phyloP scores from a whole-genome alignment of 164 flowering plant genomes.

The Aristolochia californica region DNA sequence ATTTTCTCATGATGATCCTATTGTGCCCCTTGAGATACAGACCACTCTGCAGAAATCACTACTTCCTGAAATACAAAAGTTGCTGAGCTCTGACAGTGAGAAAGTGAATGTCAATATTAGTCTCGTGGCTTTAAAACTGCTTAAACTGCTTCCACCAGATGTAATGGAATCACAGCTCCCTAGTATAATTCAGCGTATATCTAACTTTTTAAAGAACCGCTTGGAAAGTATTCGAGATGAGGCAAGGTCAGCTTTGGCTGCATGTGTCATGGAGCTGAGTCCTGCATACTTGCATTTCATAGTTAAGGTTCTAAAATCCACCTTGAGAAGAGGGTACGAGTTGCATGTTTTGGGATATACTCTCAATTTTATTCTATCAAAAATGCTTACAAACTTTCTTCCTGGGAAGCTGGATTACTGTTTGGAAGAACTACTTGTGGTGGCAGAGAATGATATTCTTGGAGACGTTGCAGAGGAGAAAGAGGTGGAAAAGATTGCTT shows the following conservation, averaged over 20 bases:
- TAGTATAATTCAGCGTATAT: slow-evolving; percentile 59
- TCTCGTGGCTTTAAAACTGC: slow-evolving; percentile 60
- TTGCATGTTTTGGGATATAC: slow-evolving; percentile 85
- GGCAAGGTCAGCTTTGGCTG: slow-evolving; percentile 82
- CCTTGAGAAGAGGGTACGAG: slow-evolving; percentile 83
- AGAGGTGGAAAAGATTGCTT: slow-evolving; percentile 93
- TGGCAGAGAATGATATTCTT: slow-evolving; percentile 78
- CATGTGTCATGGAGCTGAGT: slow-evolving; percentile 82
- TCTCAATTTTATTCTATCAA: slow-evolving; percentile 56
- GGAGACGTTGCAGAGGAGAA: slow-evolving; percentile 90
- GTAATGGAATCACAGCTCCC: slow-evolving; percentile 70
- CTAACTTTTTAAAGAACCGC: slow-evolving; percentile 67
- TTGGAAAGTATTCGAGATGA: slow-evolving; percentile 78
- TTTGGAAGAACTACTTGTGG: slow-evolving; percentile 57
- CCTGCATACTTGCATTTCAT: slow-evolving; percentile 58
- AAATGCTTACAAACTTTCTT: slow-evolving; percentile 24
- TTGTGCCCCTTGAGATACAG: slow-evolving; percentile 33
- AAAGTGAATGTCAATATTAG: slow-evolving; percentile 53
- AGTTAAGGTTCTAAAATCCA: slow-evolving; percentile 45
- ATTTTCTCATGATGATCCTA: background rate
- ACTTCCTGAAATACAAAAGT: slow-evolving; percentile 63
- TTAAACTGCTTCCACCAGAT: slow-evolving; percentile 72
- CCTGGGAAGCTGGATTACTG: slow-evolving; percentile 65
- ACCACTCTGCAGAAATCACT: slow-evolving; percentile 37
- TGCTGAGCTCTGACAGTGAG: slow-evolving; percentile 50